Base-by-base conservation (phyloP, 805 yeast genomes). In the Suhomyces prunicola region DNA sequence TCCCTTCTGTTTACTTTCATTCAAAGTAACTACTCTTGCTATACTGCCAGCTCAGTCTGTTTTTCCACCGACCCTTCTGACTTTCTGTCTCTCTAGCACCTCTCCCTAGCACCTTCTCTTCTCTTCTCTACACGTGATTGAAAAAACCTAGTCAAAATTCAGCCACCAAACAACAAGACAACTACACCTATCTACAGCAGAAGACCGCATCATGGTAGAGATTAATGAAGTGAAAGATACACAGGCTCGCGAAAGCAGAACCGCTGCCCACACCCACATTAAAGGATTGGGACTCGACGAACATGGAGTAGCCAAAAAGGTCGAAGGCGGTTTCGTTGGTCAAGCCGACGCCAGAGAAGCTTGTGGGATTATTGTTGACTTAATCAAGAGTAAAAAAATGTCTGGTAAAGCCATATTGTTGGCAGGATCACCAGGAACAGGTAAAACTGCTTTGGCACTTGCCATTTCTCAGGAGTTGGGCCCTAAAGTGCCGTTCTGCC, bases 381-480 rank as follows among this genome's bases (percentile, higher is more conserved):
- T 94, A 72, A 90, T 94, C 74, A 92, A 91, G 72, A 86, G 89
- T 31, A 90, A 90, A 63, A 90, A 86, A 70, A 88, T 94, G 86
- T 87, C 96, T 49, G 99, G 99, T 27, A 88, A 93, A 65, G 98
- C 97, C n/a, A 85, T 94, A 49, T 73, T 94, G 55, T 79, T 94
- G 51, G 98, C 99, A 0, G 99, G 99, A 50, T 96, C 96, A 5
- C 98, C 99, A 8, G 97, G 98, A 0, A 93, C 98, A 5, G 99
- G 99, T 67, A 94, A 94, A 69, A 94, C 99, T 2, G 99, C 99
- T 1, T 80, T 94, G 63, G 98, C 98, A 0, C 79, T 94, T 63
- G 99, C 97, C 1, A 85, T 94, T 52, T 90, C 97, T 3, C 98
- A 94, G 69, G 97, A 90, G 68, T 78, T 94, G 62, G 99, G 99